phyloP scores from a whole-genome alignment of 805 yeast genomes.

The Teunomyces kruisii region DNA sequence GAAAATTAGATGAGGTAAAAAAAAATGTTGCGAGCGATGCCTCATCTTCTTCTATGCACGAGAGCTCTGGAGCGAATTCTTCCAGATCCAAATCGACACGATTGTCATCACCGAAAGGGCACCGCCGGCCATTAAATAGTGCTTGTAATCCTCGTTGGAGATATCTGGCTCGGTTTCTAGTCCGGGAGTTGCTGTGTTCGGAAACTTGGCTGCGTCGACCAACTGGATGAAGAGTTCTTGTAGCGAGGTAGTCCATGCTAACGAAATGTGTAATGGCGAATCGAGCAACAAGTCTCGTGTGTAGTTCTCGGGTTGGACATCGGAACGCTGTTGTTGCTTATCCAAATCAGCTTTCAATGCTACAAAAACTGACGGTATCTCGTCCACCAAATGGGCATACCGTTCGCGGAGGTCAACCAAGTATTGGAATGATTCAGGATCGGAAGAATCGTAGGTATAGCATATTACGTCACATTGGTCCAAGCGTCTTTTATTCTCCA shows the following conservation, averaged over 20 bases:
- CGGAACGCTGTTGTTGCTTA: conserved; percentile 89
- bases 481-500: conserved; percentile 66
- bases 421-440: conserved; percentile 90
- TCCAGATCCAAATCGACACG: conserved; percentile 64
- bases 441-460: conserved; percentile 88
- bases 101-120: conserved; percentile 67
- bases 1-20: conserved; percentile 3
- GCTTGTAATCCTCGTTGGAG: conserved; percentile 49
- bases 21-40: conserved; percentile 2
- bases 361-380: conserved; percentile 80
- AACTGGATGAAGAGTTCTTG: conserved; percentile 82
- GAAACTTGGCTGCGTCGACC: conserved; percentile 83
- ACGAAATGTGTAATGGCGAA: conserved; percentile 88
- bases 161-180: conserved; percentile 61
- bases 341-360: conserved; percentile 95
- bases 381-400: conserved; percentile 56
- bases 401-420: conserved; percentile 65
- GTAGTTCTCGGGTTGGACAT: conserved; percentile 83
- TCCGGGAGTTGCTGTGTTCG: conserved; percentile 76
- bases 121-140: conserved; percentile 62
- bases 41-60: conserved; percentile 5
- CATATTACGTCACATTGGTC: conserved; percentile 92
- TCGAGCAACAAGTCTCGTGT: conserved; percentile 64
- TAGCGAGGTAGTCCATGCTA: conserved; percentile 84
- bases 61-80: conserved; percentile 41